Evolutionary conservation across 1,284 basidiomycete species (phyloP).

Genomic region (Ustilago trichophora): DNA sequence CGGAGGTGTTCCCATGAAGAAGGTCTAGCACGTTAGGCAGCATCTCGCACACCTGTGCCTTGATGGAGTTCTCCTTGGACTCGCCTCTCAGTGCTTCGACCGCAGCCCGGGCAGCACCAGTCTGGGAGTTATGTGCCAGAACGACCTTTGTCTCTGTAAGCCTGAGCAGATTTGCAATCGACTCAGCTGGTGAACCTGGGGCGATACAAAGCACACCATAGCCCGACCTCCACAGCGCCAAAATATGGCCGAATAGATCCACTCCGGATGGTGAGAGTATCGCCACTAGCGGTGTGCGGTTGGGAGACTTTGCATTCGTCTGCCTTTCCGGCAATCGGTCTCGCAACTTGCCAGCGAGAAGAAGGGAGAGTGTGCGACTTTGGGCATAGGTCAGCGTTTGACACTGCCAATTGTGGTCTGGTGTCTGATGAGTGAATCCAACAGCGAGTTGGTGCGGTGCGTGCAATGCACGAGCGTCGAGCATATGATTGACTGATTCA

Average conservation of each 20-base stretch:
- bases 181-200: constrained; percentile 70
- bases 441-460: constrained; percentile 64
- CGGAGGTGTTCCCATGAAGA: background rate
- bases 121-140: constrained; percentile 68
- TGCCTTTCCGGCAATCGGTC: background rate
- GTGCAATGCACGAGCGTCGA: constrained; percentile 63
- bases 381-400: constrained; percentile 54
- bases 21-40: background rate
- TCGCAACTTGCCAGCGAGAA: constrained; percentile 16
- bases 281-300: constrained; percentile 55
- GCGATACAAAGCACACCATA: constrained; percentile 68
- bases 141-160: constrained; percentile 70
- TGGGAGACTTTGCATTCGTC: constrained; percentile 11
- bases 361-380: background rate
- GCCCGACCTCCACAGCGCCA: constrained; percentile 67
- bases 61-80: background rate
- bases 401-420: constrained; percentile 46
- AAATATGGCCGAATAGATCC: constrained; percentile 67
- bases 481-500: constrained; percentile 63
- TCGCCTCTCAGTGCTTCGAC: background rate
- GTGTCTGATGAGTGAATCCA: constrained; percentile 61
- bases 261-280: constrained; percentile 67
- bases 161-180: constrained; percentile 72
- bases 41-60: constrained; percentile 12
- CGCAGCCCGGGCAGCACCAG: constrained; percentile 64